Evolutionary conservation across 164 flowering plant species (phyloP).

Genomic region (Berberis thunbergii): DNA sequence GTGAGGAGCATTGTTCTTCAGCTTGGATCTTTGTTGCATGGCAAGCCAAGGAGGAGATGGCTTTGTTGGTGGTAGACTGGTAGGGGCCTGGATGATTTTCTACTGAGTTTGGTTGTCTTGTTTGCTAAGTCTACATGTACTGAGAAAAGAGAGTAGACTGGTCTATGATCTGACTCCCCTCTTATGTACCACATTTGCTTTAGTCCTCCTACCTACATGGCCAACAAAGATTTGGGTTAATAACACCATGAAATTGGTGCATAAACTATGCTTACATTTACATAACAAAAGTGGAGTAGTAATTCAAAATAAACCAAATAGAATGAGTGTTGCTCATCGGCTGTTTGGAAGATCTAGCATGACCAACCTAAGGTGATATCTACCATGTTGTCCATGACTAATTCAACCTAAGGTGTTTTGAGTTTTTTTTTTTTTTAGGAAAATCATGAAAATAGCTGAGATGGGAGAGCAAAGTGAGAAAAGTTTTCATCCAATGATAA

Average conservation of each 20-base stretch:
- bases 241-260: not conserved
- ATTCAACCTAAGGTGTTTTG: too few relatives aligned
- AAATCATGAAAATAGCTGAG: too few relatives aligned
- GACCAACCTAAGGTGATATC: too few relatives aligned
- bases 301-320: too few relatives aligned
- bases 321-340: too few relatives aligned
- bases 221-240: not conserved
- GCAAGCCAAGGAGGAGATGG: slow-evolving; percentile 12
- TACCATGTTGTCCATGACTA: too few relatives aligned
- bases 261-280: too few relatives aligned
- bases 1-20: slow-evolving; percentile 32
- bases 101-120: slow-evolving; percentile 2
- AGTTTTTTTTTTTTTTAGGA: too few relatives aligned
- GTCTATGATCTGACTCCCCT: slow-evolving; percentile 83
- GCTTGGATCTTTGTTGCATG: slow-evolving; percentile 37
- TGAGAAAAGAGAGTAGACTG: slow-evolving; percentile 63
- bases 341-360: too few relatives aligned
- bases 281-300: too few relatives aligned
- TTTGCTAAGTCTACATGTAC: slow-evolving; percentile 23
- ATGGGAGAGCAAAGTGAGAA: too few relatives aligned
- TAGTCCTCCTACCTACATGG: slow-evolving; percentile 67
- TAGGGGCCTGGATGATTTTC: not conserved
- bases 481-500: too few relatives aligned
- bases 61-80: slow-evolving; percentile 3
- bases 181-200: slow-evolving; percentile 60